Evolutionary conservation across 768 basidiomycete genomes (phyloP).

Genomic region (Termitomyces sp.): DNA sequence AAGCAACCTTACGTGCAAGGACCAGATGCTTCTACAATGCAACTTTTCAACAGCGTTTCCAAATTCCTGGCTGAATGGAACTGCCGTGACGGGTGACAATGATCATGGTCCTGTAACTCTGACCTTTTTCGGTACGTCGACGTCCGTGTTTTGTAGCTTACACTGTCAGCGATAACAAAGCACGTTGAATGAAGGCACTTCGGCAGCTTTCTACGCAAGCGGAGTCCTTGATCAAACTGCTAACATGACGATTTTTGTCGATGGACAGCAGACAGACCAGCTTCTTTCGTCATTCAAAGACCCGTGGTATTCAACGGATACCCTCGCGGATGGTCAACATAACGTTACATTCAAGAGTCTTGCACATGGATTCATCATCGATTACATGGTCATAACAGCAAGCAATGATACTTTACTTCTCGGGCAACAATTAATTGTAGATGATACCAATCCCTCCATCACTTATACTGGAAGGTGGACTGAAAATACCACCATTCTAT

Average conservation of each 20-base stretch:
- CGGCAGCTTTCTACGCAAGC: background rate
- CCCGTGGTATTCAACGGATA: background rate
- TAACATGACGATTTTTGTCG: background rate
- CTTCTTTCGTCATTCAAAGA: background rate
- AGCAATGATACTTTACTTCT: background rate
- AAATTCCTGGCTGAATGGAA: background rate
- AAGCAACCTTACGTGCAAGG: background rate
- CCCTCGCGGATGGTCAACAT: background rate
- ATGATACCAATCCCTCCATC: background rate
- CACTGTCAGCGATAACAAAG: background rate
- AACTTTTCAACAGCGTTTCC: background rate
- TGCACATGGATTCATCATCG: background rate
- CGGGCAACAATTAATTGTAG: background rate
- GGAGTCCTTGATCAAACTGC: background rate
- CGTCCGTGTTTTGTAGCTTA: background rate
- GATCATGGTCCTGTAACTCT: background rate
- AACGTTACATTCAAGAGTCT: background rate
- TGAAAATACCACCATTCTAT: background rate
- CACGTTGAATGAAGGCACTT: background rate
- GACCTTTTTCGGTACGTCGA: background rate
- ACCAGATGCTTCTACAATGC: background rate
- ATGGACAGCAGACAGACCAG: background rate
- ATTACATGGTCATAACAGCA: background rate
- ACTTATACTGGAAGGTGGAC: background rate
- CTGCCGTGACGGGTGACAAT: background rate